Conservation (phyloP, 108 stramenopile species). For the Parietichytrium sp. region DNA sequence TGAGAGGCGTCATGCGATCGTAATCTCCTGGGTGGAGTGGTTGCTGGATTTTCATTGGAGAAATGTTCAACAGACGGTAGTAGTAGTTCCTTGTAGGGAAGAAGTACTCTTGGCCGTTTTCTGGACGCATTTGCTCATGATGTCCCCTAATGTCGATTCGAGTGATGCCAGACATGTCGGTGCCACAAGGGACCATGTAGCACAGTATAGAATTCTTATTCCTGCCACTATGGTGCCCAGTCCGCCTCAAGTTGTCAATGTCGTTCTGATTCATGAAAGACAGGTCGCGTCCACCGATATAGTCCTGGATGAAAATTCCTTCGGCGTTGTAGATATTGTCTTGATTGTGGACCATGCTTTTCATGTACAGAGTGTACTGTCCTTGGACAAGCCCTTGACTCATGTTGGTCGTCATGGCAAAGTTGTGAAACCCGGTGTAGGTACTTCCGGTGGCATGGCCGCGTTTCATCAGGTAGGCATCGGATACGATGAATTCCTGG, state of each 20-base stretch:
- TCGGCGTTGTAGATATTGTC: neutral
- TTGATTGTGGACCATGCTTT: neutral
- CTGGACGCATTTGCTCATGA: neutral
- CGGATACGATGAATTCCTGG: neutral
- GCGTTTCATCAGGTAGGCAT: neutral
- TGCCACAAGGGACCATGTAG: neutral
- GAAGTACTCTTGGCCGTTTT: neutral
- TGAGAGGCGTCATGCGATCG: too few relatives aligned
- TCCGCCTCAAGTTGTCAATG: neutral
- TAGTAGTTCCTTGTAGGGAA: neutral
- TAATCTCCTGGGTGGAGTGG: neutral
- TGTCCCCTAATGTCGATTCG: neutral
- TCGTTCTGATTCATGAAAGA: neutral
- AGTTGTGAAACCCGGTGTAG: neutral
- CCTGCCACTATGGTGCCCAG: neutral
- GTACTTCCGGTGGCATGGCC: neutral
- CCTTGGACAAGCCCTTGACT: neutral
- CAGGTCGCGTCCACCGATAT: neutral
- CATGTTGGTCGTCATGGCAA: neutral
- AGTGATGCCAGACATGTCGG: neutral
- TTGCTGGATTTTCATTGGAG: neutral
- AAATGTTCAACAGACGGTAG: neutral
- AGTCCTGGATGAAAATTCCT: neutral
- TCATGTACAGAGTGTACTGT: neutral
- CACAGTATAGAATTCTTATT: neutral